Conservation (phyloP, 306 rosid genomes). For the Trifolium fragiferum region DNA sequence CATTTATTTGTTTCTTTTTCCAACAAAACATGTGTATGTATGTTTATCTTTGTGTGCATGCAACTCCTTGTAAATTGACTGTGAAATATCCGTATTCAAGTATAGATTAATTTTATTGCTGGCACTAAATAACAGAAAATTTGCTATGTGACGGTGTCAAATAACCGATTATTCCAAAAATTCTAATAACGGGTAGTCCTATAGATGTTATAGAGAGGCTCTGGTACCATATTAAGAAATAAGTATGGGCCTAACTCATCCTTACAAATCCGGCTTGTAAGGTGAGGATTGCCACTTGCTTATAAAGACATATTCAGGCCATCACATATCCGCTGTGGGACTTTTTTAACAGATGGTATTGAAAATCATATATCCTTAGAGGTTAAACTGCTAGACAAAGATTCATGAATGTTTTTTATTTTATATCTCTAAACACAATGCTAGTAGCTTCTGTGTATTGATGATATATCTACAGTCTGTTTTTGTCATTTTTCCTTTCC, state of each 20-base stretch:
- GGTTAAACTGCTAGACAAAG: conserved; percentile 8
- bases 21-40: background rate
- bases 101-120: background rate
- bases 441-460: conserved; percentile 6
- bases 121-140: background rate
- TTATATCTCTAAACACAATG: conserved; percentile 3
- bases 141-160: background rate
- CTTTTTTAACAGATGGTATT: too few relatives aligned
- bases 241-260: too few relatives aligned
- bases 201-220: too few relatives aligned
- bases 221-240: too few relatives aligned
- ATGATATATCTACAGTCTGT: background rate
- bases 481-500: conserved; percentile 33
- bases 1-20: background rate
- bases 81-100: background rate
- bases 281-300: too few relatives aligned
- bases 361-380: background rate
- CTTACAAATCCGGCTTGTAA: too few relatives aligned
- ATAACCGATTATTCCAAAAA: too few relatives aligned
- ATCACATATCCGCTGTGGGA: too few relatives aligned
- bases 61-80: background rate
- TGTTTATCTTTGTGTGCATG: background rate
- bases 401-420: background rate
- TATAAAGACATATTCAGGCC: too few relatives aligned
- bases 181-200: too few relatives aligned